Evolutionary conservation across 768 basidiomycete species (phyloP).

Genomic region (Holtermannia corniformis): DNA sequence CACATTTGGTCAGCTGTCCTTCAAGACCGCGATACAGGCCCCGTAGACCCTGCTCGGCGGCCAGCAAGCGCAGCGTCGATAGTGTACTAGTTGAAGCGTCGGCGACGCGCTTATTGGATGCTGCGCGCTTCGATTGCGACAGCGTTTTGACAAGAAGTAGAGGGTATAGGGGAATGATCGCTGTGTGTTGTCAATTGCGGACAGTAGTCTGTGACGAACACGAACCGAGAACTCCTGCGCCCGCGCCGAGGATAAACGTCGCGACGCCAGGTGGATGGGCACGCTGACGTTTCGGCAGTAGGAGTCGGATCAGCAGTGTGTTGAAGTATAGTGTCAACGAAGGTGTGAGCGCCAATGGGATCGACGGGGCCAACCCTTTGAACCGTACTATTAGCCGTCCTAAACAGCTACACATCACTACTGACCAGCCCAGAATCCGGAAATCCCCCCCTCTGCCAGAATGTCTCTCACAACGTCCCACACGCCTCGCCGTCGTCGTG

Average conservation of each 20-base stretch:
- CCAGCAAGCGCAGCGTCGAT: slow-evolving; percentile 6
- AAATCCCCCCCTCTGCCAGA: slow-evolving; percentile 14
- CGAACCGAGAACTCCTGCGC: slow-evolving; percentile 26
- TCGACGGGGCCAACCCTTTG: slow-evolving; percentile 14
- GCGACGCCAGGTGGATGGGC: slow-evolving; percentile 15
- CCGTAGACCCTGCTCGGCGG: slow-evolving; percentile 10
- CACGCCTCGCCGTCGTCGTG: neutral
- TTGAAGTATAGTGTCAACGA: slow-evolving; percentile 32
- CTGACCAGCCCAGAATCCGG: slow-evolving; percentile 19
- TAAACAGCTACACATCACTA: neutral
- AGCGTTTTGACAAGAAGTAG: slow-evolving; percentile 24
- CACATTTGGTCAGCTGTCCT: slow-evolving; percentile 29
- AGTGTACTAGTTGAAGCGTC: slow-evolving; percentile 1
- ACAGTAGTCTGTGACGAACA: neutral
- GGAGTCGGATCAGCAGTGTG: slow-evolving; percentile 12
- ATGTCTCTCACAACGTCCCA: slow-evolving; percentile 12
- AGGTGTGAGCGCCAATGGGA: slow-evolving; percentile 28
- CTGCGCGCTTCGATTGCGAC: slow-evolving; percentile 12
- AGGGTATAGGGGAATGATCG: slow-evolving; percentile 27
- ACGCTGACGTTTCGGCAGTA: slow-evolving; percentile 13
- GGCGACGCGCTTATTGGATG: neutral
- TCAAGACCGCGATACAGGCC: slow-evolving; percentile 29
- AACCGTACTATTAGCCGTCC: neutral
- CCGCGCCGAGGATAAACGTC: slow-evolving; percentile 23
- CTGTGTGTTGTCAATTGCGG: no score